A percentile compares a stretch with the other conserved stretches of the same genome.
These are phyloP conservation scores for Fusarium staphyleae DNA, from an alignment of 2,329 filamentous ascomycete genomes.

Conservation along the genomic window DNA sequence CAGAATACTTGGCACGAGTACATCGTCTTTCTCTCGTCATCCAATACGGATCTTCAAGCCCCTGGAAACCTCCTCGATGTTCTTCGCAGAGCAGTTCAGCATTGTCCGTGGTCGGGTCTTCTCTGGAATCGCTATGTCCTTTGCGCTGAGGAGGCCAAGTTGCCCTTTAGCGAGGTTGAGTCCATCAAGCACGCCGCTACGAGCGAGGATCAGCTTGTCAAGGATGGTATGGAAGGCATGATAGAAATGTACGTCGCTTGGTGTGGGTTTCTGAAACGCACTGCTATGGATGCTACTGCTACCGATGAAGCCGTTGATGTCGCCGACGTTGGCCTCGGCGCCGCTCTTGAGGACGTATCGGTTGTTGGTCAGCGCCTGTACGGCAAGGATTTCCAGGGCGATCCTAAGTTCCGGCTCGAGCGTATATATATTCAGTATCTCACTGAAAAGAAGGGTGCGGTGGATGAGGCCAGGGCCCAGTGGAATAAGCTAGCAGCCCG, in stretches of 20 bases:
- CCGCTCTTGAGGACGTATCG: conserved; percentile 84
- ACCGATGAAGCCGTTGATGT: conserved; percentile 86
- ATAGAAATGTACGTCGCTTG: conserved; percentile 92
- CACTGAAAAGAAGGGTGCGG: conserved; percentile 80
- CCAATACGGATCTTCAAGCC: conserved; percentile 48
- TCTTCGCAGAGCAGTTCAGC: conserved; percentile 81
- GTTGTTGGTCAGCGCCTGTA: conserved; percentile 79
- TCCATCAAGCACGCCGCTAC: conserved; percentile 92
- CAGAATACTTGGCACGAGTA: conserved; percentile 85
- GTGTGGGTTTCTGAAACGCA: conserved; percentile 91
- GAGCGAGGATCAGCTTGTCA: conserved; percentile 82
- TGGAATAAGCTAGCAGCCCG: conserved; percentile 75
- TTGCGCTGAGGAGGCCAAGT: conserved; percentile 78
- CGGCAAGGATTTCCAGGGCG: conserved; percentile 78
- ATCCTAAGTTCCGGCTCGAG: conserved; percentile 87
- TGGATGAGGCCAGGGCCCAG: conserved; percentile 76
- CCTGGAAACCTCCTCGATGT: conserved; percentile 67
- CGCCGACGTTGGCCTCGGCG: conserved; percentile 86
- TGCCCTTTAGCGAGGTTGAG: conserved; percentile 81
- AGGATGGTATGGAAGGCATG: conserved; percentile 84
- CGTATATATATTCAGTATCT: conserved; percentile 92
- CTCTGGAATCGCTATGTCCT: conserved; percentile 92
- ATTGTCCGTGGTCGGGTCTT: conserved; percentile 91
- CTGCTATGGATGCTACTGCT: conserved; percentile 76
- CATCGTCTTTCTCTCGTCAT: conserved; percentile 72